phyloP scores from a whole-genome alignment of 352 stramenopile genomes.

The Phytophthora chlamydospora region DNA sequence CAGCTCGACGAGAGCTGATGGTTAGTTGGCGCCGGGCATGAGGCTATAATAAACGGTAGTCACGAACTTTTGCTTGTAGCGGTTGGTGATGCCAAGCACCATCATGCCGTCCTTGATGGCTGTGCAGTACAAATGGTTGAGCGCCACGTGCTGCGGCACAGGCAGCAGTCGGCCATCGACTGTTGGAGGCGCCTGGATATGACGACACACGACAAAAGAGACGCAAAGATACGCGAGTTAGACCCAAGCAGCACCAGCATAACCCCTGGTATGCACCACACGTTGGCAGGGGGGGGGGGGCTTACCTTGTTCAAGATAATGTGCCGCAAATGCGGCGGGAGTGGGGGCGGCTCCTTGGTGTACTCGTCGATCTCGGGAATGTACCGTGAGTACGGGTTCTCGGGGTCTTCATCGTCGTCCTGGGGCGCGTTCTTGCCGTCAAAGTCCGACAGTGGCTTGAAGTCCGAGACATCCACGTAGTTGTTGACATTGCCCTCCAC shows the following conservation, averaged over 20 bases:
- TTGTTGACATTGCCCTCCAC: conserved; percentile 99
- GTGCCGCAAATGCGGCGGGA: conserved; percentile 98
- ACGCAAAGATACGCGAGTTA: conserved; percentile 27
- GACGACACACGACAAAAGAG: conserved; percentile 16
- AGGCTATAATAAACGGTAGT: conserved; percentile 98
- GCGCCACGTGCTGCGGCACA: conserved; percentile 97
- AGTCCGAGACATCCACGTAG: conserved; percentile 99
- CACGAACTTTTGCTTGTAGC: conserved; percentile 97
- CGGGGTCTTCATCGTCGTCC: conserved; percentile 76
- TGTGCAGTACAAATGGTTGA: conserved; percentile 99
- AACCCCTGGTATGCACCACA: conserved; percentile 11
- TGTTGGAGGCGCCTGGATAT: conserved; percentile 84
- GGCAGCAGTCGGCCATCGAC: conserved; percentile 96
- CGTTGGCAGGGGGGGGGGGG: not conserved
- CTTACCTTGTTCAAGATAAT: conserved; percentile 99
- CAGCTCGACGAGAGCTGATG: conserved; percentile 17
- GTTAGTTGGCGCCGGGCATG: conserved; percentile 85
- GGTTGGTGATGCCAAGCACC: conserved; percentile 98
- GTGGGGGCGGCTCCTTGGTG: conserved; percentile 98
- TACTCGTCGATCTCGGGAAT: conserved; percentile 99
- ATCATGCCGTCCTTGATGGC: conserved; percentile 99
- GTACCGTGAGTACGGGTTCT: conserved; percentile 95
- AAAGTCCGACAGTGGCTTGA: conserved; percentile 88
- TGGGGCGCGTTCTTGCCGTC: conserved; percentile 48
- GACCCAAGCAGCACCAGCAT: conserved; percentile 8